Percentiles rank a stretch among this genome's conserved stretches.
Evolutionary conservation across 139 green algal genomes (phyloP).

Genomic region (Mychonastes homosphaera): DNA sequence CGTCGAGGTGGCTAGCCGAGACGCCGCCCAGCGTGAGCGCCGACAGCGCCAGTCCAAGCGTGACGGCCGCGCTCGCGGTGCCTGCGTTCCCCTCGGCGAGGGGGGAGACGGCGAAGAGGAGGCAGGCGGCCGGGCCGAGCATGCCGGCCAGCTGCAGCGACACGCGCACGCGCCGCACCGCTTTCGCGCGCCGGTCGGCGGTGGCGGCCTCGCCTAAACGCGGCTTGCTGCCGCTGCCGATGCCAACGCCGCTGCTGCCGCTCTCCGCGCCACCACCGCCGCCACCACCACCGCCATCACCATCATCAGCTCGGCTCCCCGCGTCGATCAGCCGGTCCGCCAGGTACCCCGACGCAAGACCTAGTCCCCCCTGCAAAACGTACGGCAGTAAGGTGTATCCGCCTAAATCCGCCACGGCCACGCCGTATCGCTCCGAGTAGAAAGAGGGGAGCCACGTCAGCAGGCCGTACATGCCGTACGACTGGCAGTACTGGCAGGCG

Average conservation of each 20-base stretch:
- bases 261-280: no score
- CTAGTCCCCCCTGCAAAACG: conserved; percentile 43
- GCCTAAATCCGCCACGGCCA: conserved; percentile 47
- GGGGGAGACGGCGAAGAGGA: conserved; percentile 49
- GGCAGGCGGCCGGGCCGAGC: conserved; percentile 57
- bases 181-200: no score
- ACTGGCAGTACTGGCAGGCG: conserved; percentile 49
- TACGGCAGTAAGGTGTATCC: conserved; percentile 67
- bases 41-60: conserved; percentile 52
- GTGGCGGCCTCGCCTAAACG: no score
- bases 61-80: conserved; percentile 48
- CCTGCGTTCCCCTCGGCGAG: conserved; percentile 25
- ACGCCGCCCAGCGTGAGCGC: conserved; percentile 63
- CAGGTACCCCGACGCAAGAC: conserved; percentile 20
- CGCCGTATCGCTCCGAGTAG: conserved; percentile 51
- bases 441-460: conserved; percentile 78
- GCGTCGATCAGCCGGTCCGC: conserved; percentile 32
- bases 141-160: conserved; percentile 51
- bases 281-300: no score
- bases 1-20: conserved; percentile 59
- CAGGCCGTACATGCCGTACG: conserved; percentile 60
- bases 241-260: no score
- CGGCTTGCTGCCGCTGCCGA: no score
- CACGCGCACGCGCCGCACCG: conserved; percentile 28
- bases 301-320: no score